Base-by-base conservation (phyloP, 768 basidiomycete species). In the Plicaturopsis crispa region DNA sequence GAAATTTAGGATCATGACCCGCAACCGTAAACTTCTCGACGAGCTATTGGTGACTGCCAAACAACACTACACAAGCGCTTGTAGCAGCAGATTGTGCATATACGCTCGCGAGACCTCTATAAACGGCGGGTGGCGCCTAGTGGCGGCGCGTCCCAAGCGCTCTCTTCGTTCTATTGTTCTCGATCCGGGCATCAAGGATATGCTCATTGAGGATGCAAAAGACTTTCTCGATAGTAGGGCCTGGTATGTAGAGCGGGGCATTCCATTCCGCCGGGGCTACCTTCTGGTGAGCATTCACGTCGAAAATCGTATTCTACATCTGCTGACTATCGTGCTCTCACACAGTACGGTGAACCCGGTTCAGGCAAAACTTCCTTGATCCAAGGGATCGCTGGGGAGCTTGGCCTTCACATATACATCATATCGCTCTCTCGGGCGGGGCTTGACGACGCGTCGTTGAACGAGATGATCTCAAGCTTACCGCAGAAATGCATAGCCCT, bases 341-440 rank as follows among this genome's bases (percentile, higher is more conserved):
- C 23, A 3, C 43, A 76, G 73, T 72, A 84, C 47, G 85, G 85
- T 16, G 78, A 72, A 4, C 83, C 84, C 22, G 84, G 85, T 5
- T 75, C 80, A 6, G 85, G 87, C 1, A 90, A 87, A 52, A 86
- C 84, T 1, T 81, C 78, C 20, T 68, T 87, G 35, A 87, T 86
- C 38, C 80, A 85, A 46, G 71, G 75, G 33, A 61, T 88, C 5
- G 84, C 85, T 1, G 84, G 85, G n/a, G 84, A 85, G 53, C 71
- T 89, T 16, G 73, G 70, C 3, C 65, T 90, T 26, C 71, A 84
- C 48, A 72, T 89, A 18, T 87, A 84, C 56, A 72, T 85, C 33
- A 55, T 89, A 31, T 78, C 81, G 1, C 71, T 87, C 5, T 77
- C 81, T 3, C 71, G 74, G 14, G 46, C 58, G 11, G 75, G 76